phyloP scores from a whole-genome alignment of 805 yeast species.

The Clavispora santaluciae region DNA sequence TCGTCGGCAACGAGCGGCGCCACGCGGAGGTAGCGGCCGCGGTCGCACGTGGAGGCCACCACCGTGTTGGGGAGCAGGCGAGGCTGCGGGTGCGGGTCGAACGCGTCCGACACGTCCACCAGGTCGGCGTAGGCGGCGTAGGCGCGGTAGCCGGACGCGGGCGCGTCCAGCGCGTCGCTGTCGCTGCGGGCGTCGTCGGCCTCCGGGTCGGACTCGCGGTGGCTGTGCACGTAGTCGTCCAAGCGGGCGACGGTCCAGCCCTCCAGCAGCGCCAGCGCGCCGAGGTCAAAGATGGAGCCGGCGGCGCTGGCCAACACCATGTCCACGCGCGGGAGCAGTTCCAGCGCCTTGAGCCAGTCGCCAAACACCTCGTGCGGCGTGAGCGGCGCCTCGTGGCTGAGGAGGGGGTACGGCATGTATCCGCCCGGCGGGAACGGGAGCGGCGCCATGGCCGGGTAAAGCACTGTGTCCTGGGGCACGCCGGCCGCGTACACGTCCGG shows the following conservation, averaged over 20 bases:
- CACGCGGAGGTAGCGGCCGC: slow-evolving; percentile 1
- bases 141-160: slow-evolving; percentile 15
- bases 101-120: slow-evolving; percentile 20
- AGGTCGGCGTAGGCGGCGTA: slow-evolving; percentile 21
- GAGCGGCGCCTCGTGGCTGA: slow-evolving; percentile 31
- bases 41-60: slow-evolving; percentile 4
- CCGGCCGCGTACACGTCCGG: slow-evolving; percentile 1
- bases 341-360: slow-evolving; percentile 32
- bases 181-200: slow-evolving; percentile 8
- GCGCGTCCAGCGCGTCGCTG: slow-evolving; percentile 9
- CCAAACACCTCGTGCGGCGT: slow-evolving; percentile 34
- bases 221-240: slow-evolving; percentile 7
- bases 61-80: background rate
- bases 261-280: slow-evolving; percentile 28
- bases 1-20: background rate
- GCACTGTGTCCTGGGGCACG: background rate
- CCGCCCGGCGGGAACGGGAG: slow-evolving; percentile 43
- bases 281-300: slow-evolving; percentile 36
- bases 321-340: slow-evolving; percentile 34
- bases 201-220: slow-evolving; percentile 8
- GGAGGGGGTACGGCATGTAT: slow-evolving; percentile 41
- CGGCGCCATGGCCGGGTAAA: slow-evolving; percentile 28
- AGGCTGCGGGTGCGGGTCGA: slow-evolving; percentile 15
- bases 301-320: slow-evolving; percentile 47
- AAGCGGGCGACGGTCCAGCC: slow-evolving; percentile 23